Evolutionary conservation across 192 early-diverging fungal species (phyloP), one percentile per base, ranked within the genome.

Genomic region (Phycomyces blakesleeanus): DNA sequence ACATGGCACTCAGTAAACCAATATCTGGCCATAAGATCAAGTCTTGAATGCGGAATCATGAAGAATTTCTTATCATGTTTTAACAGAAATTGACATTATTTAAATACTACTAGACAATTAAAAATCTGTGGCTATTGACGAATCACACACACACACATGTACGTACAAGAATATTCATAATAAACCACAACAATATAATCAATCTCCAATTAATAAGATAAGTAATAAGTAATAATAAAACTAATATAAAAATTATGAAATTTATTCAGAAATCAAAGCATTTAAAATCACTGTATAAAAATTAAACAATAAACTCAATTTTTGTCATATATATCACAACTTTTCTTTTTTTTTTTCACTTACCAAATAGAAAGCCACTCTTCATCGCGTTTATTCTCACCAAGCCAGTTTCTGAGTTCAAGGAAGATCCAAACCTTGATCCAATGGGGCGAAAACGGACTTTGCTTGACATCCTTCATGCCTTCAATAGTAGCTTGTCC

Each of bases 341-440:
- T n/a, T n/a, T n/a, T n/a, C n/a, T n/a, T n/a, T n/a, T n/a, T n/a
- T n/a, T 26, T 41, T 15, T 16, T 3, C 15, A 64, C 61, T 69
- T 75, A 70, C 73, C 73, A 75, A 25, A 75, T 37, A 6, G 60
- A 50, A 18, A 75, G 34, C 74, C 74, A 76, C 39, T 71, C 68
- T 29, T 70, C 57, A 29, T 76, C 74, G 47, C 74, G 53, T 1
- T 41, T 60, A 55, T 56, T 70, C 10, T 38, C 57, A 10, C 56
- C 60, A 16, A 77, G 68, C 75, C 81, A 87, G 51, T 84, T 74
- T 39, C 85, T 63, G 18, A 82, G 77, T 50, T 87, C 85, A 5
- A 87, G 62, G 67, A 79, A 72, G 25, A 84, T 71, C 85, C 85
- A 87, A 21, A 87, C 79, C 61, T 83, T 87, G 51, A 87, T 55